Evolutionary conservation across 208 protist genomes (phyloP).

Genomic region (Naegleria fowleri): DNA sequence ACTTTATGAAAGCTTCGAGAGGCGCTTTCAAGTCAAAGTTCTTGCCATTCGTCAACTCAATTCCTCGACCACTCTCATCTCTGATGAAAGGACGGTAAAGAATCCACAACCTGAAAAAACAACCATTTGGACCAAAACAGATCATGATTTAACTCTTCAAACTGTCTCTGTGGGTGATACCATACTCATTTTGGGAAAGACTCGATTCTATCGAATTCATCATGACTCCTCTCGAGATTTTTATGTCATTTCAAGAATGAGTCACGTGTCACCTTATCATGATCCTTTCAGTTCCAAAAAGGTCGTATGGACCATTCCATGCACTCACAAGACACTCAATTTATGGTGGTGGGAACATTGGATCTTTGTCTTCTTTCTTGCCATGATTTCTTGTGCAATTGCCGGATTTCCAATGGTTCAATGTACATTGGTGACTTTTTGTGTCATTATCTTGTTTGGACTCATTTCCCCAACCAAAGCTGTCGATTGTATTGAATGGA

Average conservation of each 20-base stretch:
- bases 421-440: not conserved
- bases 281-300: not conserved
- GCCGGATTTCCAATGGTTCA: not conserved
- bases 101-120: no score
- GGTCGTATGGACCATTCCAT: not conserved
- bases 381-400: not conserved
- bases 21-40: not conserved
- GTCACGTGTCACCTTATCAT: not conserved
- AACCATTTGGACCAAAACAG: not conserved
- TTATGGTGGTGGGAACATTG: slow-evolving; percentile 9
- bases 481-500: not conserved
- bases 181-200: not conserved
- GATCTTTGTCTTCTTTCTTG: not conserved
- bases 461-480: not conserved
- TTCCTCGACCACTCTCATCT: not conserved
- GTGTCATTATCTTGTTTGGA: not conserved
- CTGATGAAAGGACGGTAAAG: no score
- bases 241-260: not conserved
- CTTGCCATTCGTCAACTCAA: not conserved
- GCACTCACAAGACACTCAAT: not conserved
- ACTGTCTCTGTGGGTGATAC: not conserved
- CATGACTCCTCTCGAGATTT: not conserved
- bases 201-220: not conserved
- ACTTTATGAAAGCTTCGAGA: not conserved
- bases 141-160: not conserved